Percentiles rank a stretch among this genome's conserved stretches.
Conservation (phyloP, 2,329 filamentous ascomycete species). For the Hansfordia pulvinata region DNA sequence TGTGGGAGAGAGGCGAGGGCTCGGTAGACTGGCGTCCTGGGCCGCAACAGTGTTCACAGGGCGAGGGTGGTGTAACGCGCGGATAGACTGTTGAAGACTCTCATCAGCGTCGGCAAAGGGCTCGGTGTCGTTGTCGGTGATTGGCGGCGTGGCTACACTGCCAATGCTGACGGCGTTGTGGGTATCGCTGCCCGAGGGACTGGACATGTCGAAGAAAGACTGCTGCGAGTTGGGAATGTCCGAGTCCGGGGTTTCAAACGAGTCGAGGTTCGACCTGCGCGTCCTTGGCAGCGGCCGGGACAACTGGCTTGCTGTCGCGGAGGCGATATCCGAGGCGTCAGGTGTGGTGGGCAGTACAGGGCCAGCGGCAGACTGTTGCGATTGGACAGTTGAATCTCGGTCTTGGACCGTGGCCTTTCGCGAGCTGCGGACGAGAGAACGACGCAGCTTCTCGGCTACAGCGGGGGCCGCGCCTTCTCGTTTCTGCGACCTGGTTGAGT, state of each 20-base stretch:
- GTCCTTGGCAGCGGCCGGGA: conserved; percentile 24
- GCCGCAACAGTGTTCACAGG: conserved; percentile 58
- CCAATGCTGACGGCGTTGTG: conserved; percentile 48
- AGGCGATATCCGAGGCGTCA: conserved; percentile 35
- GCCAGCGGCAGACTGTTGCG: too few relatives aligned
- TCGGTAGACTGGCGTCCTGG: conserved; percentile 86
- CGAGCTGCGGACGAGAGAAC: conserved; percentile 17
- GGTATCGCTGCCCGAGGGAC: conserved; percentile 38
- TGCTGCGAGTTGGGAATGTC: conserved; percentile 21
- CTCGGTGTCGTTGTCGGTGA: conserved; percentile 59
- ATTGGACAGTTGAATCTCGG: conserved; percentile 6
- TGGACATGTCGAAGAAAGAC: conserved; percentile 31
- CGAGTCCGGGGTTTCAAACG: conserved; percentile 29
- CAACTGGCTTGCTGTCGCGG: conserved; percentile 5
- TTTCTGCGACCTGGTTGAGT: too few relatives aligned
- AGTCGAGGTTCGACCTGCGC: conserved; percentile 26
- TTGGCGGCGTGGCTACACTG: conserved; percentile 60
- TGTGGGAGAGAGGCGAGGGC: conserved; percentile 85
- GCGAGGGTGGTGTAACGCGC: conserved; percentile 30
- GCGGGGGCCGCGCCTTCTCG: too few relatives aligned
- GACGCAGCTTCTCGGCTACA: conserved; percentile 24
- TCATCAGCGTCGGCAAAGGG: conserved; percentile 41
- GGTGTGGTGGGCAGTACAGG: conserved; percentile 39
- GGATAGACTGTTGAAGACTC: conserved; percentile 29
- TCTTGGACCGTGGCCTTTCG: conserved; percentile 15